Conservation (phyloP, 192 early-diverging fungal species). For the Podila epigama region DNA sequence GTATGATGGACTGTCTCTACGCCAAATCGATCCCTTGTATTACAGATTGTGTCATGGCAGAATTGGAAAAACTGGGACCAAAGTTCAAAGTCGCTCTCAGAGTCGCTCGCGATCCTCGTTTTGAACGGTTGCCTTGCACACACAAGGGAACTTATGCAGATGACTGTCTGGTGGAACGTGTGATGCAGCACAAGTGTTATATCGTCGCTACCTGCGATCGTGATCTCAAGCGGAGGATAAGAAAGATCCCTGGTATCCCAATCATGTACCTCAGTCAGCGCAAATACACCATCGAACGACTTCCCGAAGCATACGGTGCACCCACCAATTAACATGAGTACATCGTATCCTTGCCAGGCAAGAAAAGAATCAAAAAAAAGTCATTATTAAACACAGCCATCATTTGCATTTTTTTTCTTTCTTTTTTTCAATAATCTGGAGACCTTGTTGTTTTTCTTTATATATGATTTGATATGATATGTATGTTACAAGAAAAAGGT, state of each 20-base stretch:
- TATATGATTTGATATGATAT: too few relatives aligned
- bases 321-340: conserved; percentile 28
- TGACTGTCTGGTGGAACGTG: conserved; percentile 94
- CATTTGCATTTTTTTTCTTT: not conserved
- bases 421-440: not conserved
- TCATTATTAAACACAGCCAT: too few relatives aligned
- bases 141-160: conserved; percentile 99
- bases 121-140: conserved; percentile 93
- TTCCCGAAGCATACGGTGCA: conserved; percentile 77
- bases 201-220: conserved; percentile 99
- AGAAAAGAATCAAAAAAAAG: not conserved
- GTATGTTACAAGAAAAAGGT: too few relatives aligned
- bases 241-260: conserved; percentile 95
- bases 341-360: not conserved
- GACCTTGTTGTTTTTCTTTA: not conserved
- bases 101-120: conserved; percentile 96
- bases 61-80: conserved; percentile 96
- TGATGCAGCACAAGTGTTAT: conserved; percentile 94
- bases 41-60: conserved; percentile 98
- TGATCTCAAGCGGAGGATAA: conserved; percentile 93
- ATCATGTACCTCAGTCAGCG: conserved; percentile 95
- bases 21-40: conserved; percentile 98
- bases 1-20: conserved; percentile 99
- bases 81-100: conserved; percentile 96
- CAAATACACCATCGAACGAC: conserved; percentile 92